phyloP scores from a whole-genome alignment of 202 grass and related monocot species.

The Sporobolus alterniflorus region DNA sequence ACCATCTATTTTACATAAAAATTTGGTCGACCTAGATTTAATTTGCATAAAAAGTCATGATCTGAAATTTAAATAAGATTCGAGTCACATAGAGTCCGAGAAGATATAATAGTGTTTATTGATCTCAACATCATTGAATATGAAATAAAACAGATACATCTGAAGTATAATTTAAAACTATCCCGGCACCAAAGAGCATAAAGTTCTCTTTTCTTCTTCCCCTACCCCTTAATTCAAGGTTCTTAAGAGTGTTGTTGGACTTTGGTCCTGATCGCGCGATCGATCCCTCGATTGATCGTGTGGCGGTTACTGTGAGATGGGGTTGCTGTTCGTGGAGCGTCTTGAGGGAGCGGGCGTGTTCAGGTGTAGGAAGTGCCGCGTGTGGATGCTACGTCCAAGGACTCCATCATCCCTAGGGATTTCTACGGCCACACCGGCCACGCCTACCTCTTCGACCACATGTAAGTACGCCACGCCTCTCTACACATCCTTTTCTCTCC shows the following conservation, averaged over 20 bases:
- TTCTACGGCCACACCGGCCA: constrained; percentile 62
- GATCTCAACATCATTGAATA: no score
- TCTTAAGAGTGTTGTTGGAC: background rate
- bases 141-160: no score
- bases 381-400: constrained; percentile 62
- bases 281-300: background rate
- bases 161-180: no score
- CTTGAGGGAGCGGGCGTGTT: constrained; percentile 51
- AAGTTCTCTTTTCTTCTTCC: background rate
- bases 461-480: constrained; percentile 34
- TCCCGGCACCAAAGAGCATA: no score
- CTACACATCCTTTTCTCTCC: background rate
- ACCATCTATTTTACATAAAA: no score
- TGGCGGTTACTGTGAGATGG: constrained; percentile 34
- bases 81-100: no score
- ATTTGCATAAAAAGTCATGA: no score
- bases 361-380: constrained; percentile 67
- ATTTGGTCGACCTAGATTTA: no score
- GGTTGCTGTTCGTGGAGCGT: constrained; percentile 65
- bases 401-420: constrained; percentile 67
- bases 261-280: background rate
- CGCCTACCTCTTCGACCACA: constrained; percentile 72
- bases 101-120: no score
- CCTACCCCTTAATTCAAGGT: background rate
- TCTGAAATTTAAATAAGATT: no score